Evolutionary conservation across 345 rosid species (phyloP), one percentile per base, ranked within the genome.

Genomic region (Dipteronia sinensis): DNA sequence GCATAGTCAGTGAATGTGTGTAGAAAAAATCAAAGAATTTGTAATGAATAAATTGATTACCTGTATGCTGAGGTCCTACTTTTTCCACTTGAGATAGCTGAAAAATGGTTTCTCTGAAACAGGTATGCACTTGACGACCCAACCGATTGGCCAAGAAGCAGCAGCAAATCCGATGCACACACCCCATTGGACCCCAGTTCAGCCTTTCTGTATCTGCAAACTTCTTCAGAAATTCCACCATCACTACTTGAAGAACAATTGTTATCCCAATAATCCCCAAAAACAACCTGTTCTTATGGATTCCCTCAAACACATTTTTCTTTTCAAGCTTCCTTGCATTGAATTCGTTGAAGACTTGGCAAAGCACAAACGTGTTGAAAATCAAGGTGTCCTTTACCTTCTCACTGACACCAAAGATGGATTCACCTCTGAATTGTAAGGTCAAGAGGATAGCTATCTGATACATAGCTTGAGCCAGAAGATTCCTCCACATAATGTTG

Each of bases 281-380:
- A 63, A 91, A 94, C 80, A 90, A 67, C 77, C 73, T 88, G 87
- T 91, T 92, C 85, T 85, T 83, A 25, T 85, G 92, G 67, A 94
- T 64, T 0, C 91, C 97, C 42, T 88, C 61, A 27, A 92, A 92
- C 29, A 92, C 91, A 70, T 94, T 94, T 86, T 83, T 92, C 85
- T 89, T 88, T 77, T 90, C 93, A 1, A 94, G 85, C 82, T 88
- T 89, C 82, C 98, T 83, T 10, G 93, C 91, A 55, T 94, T 92
- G 67, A 92, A 89, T 82, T 90, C 95, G 22, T 94, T 94, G 53
- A 90, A 92, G 64, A 94, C 94, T 31, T 92, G 93, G 87, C 94
- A 90, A 4, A 92, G 82, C 59, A 90, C 91, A 61, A 92, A 92
- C 2, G 82, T 84, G 55, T 94, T 94, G 82, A 92, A 94, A 56